Evolutionary conservation across 176 grass and related monocot genomes (phyloP).

Genomic region (Coix lacrymajobi): DNA sequence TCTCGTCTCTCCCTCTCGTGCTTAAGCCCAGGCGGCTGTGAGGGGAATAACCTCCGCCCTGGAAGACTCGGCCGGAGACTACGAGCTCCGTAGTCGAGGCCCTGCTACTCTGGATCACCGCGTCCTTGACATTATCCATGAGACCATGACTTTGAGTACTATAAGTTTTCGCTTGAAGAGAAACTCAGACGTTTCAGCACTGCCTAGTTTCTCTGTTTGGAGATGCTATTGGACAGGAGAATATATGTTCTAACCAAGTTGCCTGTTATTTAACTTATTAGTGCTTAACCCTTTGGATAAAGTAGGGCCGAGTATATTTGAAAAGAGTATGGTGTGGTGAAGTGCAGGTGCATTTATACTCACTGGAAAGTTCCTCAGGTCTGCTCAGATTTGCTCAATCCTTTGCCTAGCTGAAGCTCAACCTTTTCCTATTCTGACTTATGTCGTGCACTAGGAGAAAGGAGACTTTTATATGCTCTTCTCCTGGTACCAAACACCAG

Average conservation of each 20-base stretch:
- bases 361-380: constrained; percentile 25
- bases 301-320: constrained; percentile 35
- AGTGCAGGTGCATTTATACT: constrained; percentile 42
- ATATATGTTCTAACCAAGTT: constrained; percentile 35
- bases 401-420: constrained; percentile 1
- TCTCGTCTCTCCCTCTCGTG: too few relatives aligned
- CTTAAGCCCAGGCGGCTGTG: too few relatives aligned
- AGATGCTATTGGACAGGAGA: constrained; percentile 17
- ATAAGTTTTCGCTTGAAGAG: constrained; percentile 2
- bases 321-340: constrained; percentile 21
- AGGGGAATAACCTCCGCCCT: too few relatives aligned
- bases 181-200: not conserved
- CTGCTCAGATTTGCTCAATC: constrained; percentile 25
- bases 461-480: not conserved
- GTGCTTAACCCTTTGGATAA: constrained; percentile 41
- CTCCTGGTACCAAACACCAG: not conserved
- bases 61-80: too few relatives aligned
- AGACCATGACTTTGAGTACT: constrained; percentile 13
- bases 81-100: too few relatives aligned
- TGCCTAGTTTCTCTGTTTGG: constrained; percentile 17
- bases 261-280: constrained; percentile 32
- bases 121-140: constrained; percentile 43
- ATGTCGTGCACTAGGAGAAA: not conserved
- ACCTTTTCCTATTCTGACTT: constrained; percentile 11
- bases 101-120: too few relatives aligned